Evolutionary conservation across 2,329 filamentous ascomycete species (phyloP), one percentile per base, ranked within the genome.

Genomic region (Nothophaeocryptopus gaeumannii): DNA sequence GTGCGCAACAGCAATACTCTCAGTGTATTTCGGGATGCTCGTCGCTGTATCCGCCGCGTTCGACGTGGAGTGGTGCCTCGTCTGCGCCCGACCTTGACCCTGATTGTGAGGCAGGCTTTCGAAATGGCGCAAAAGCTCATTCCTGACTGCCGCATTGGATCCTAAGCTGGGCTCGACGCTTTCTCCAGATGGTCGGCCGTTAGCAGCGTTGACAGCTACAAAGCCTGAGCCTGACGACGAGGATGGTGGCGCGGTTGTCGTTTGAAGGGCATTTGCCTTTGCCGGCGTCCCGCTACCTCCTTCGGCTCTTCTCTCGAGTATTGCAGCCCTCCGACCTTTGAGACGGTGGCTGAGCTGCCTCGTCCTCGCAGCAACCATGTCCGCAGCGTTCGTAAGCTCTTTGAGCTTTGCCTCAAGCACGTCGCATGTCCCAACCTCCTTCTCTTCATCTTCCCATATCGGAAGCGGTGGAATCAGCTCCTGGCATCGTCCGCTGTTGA

Each of bases 391-490:
- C 59, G 88, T 89, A 37, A 95, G 80, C 58, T 86, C 79, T 33
- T 83, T 81, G 32, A 95, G 74, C 54, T 89, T 86, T 67, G 85
- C 83, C 69, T 95, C 88, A 26, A 95, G 70, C 43, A 95, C 91
- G 61, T 93, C 88, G 61, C 95, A 74, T 0, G 89, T 92, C 10
- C 84, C 88, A 33, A 95, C 70, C 66, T 96, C 89, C 58, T 89
- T 89, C 65, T 85, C 83, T 70, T 95, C 90, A 64, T 95, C 89
- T 64, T 95, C 89, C 51, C 87, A 82, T 41, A 93, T 84, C 1
- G 89, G 88, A 56, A 91, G 83, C 11, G 86, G 84, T 2, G 89
- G 85, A 13, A 90, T 89, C 70, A 90, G 81, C 64, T 89, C 85
- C 68, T 95, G 88, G 9, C 91, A 81, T 58, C 88, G 87, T 26